phyloP scores from a whole-genome alignment of 768 basidiomycete species.

The Collybia nuda region DNA sequence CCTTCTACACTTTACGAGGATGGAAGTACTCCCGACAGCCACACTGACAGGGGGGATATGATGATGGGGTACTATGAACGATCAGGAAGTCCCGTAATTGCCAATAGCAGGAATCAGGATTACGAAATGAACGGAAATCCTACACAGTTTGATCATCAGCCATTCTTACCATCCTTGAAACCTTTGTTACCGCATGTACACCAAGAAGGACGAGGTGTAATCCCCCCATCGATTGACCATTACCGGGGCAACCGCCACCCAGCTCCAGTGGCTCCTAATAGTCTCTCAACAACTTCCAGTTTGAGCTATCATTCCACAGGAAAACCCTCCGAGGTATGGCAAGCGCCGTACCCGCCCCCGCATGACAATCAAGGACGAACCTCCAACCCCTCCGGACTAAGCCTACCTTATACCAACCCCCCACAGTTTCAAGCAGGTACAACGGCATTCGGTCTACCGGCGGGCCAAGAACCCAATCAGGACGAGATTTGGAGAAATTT shows the following conservation, averaged over 20 bases:
- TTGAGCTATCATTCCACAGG: no score
- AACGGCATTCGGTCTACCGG: not conserved
- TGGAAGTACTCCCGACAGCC: constrained; percentile 22
- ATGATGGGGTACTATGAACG: constrained; percentile 23
- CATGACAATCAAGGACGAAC: no score
- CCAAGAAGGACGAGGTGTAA: no score
- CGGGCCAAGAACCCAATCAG: constrained; percentile 24
- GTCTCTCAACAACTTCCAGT: no score
- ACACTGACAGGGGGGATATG: constrained; percentile 20
- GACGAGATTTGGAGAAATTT: constrained; percentile 40
- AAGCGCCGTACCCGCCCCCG: no score
- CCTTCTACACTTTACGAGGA: constrained; percentile 17
- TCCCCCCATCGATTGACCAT: not conserved
- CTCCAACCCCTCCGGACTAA: no score
- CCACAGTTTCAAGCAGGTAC: no score
- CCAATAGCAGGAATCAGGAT: constrained; percentile 5
- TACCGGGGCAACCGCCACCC: not conserved
- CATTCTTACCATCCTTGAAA: no score
- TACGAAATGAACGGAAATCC: constrained; percentile 9
- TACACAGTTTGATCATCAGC: constrained; percentile 1
- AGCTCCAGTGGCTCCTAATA: no score
- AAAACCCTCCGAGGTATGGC: no score
- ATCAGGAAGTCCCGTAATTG: constrained; percentile 13
- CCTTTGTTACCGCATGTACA: no score
- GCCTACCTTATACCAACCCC: no score